phyloP scores from a whole-genome alignment of 2,329 filamentous ascomycete species.

The Ophioceras dolichostomum region DNA sequence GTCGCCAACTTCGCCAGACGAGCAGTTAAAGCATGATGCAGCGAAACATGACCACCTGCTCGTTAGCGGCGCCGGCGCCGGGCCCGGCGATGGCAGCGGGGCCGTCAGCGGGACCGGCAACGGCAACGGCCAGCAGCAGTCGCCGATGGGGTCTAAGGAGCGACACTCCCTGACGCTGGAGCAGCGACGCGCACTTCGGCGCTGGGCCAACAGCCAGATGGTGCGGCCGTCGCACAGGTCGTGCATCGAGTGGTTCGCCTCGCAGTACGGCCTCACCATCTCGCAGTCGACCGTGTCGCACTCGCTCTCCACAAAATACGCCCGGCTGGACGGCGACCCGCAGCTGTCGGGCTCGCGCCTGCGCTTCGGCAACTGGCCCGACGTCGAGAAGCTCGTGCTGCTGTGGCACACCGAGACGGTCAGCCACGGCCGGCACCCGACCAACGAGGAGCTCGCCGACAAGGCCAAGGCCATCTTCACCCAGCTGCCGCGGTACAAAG shows the following conservation, averaged over 20 bases:
- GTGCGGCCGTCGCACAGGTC: conserved; percentile 47
- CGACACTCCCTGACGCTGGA: conserved; percentile 50
- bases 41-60: too few species aligned
- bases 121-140: too few species aligned
- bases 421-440: conserved; percentile 41
- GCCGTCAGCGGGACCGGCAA: too few species aligned
- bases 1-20: too few species aligned
- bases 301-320: conserved; percentile 49
- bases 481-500: conserved; percentile 46
- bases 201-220: conserved; percentile 45
- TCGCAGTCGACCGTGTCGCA: conserved; percentile 53
- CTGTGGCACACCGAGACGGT: conserved; percentile 42
- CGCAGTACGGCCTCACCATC: conserved; percentile 45
- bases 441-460: conserved; percentile 49
- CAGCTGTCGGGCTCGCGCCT: conserved; percentile 50
- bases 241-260: conserved; percentile 51
- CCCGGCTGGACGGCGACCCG: conserved; percentile 46
- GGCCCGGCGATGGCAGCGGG: too few species aligned
- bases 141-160: conserved; percentile 28
- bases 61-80: neutral
- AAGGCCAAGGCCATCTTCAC: conserved; percentile 48
- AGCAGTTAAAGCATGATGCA: too few species aligned
- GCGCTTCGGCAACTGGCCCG: conserved; percentile 52
- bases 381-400: conserved; percentile 46
- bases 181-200: conserved; percentile 46